Evolutionary conservation across 2,329 filamentous ascomycete genomes (phyloP).

Genomic region (Chlorencoelia australis): DNA sequence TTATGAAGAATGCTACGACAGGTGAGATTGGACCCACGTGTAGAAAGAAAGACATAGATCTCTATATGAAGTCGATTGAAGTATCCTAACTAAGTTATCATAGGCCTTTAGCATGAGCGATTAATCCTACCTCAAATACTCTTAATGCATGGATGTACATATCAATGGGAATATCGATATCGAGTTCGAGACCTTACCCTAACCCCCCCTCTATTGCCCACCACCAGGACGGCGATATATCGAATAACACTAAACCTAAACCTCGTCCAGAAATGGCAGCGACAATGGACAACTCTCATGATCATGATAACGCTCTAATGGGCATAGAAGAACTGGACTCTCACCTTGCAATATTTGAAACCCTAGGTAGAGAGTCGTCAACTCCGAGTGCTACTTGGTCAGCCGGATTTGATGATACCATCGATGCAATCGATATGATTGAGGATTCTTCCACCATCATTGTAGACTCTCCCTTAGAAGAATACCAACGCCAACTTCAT

Average conservation of each 20-base stretch:
- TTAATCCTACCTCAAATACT: no score
- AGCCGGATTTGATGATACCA: conserved; percentile 18
- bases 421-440: conserved; percentile 13
- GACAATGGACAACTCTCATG: conserved; percentile 27
- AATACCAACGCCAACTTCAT: no score
- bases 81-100: conserved; percentile 13
- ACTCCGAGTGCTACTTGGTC: conserved; percentile 23
- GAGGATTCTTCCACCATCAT: conserved; percentile 20
- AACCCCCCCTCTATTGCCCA: conserved; percentile 15
- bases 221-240: conserved; percentile 17
- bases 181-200: conserved; percentile 13
- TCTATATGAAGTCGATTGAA: conserved; percentile 15
- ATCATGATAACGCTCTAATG: conserved; percentile 24
- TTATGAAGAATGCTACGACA: conserved; percentile 22
- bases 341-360: conserved; percentile 28
- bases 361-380: conserved; percentile 19
- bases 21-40: conserved; percentile 27
- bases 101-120: conserved; percentile 12
- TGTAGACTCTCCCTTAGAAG: conserved; percentile 19
- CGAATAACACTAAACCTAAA: conserved; percentile 27
- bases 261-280: conserved; percentile 27
- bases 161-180: conserved; percentile 23
- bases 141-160: conserved; percentile 18
- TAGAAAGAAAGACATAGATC: conserved; percentile 23
- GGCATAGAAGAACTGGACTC: conserved; percentile 29